Conservation (phyloP, 805 yeast species). For the Candida verbasci region DNA sequence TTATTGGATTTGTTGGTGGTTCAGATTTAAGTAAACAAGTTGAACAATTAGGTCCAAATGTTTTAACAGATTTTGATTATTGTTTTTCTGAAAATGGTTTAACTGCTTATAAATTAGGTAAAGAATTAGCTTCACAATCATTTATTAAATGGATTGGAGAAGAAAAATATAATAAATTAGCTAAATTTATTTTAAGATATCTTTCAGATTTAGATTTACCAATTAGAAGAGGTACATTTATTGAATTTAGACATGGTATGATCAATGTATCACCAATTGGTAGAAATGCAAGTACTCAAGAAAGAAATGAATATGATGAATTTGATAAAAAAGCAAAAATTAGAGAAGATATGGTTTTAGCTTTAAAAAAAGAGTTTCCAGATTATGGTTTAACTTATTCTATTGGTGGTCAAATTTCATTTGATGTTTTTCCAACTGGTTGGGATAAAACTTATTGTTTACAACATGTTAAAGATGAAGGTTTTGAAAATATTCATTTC, state of each 20-base stretch:
- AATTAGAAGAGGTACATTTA: constrained; percentile 96
- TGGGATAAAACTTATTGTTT: constrained; percentile 99
- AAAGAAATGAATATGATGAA: constrained; percentile 88
- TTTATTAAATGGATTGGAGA: constrained; percentile 96
- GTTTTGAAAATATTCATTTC: constrained; percentile 87
- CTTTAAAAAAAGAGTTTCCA: constrained; percentile 77
- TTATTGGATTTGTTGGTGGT: constrained; percentile 97
- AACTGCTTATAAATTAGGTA: constrained; percentile 92
- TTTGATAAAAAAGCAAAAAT: constrained; percentile 76
- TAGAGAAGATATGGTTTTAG: constrained; percentile 81
- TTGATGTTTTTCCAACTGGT: constrained; percentile 99
- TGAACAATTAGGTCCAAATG: constrained; percentile 86
- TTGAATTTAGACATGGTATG: constrained; percentile 99
- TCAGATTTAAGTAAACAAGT: constrained; percentile 90
- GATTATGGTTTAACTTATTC: constrained; percentile 89
- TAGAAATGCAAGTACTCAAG: constrained; percentile 92
- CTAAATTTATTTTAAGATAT: constrained; percentile 79
- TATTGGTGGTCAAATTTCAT: constrained; percentile 98
- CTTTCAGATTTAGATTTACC: constrained; percentile 86
- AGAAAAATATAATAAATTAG: constrained; percentile 85
- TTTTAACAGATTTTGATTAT: constrained; percentile 83
- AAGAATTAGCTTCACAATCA: constrained; percentile 86
- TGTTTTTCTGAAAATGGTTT: constrained; percentile 97
- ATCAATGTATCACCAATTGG: constrained; percentile 97
- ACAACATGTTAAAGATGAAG: constrained; percentile 83